A percentile compares a stretch with the other conserved stretches of the same genome.
These are phyloP conservation scores for Pleurotus pulmonarius DNA, from an alignment of 768 basidiomycete genomes.

Conservation along the genomic window DNA sequence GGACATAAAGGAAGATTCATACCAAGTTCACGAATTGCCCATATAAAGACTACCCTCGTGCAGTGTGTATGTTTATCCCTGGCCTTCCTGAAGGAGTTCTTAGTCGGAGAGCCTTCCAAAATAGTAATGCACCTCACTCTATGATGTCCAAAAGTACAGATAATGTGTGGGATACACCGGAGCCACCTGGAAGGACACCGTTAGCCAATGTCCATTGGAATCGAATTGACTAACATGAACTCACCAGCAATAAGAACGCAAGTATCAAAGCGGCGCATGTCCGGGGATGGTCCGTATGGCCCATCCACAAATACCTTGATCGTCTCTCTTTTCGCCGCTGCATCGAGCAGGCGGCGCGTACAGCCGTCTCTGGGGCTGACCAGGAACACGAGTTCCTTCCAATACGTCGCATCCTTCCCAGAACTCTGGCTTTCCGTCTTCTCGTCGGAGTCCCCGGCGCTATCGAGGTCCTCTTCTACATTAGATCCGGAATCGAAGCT, in stretches of 20 bases:
- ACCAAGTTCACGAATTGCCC: constrained; percentile 36
- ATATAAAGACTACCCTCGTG: constrained; percentile 35
- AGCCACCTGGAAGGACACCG: constrained; percentile 23
- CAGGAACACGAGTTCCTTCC: constrained; percentile 7
- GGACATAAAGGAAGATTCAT: no score
- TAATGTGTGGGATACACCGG: constrained; percentile 45
- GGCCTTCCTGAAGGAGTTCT: constrained; percentile 19
- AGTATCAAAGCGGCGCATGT: constrained; percentile 4
- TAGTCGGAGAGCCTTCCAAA: neutral
- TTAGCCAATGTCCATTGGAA: neutral
- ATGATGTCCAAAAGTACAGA: constrained; percentile 41
- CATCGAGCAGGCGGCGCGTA: neutral
- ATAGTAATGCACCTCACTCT: constrained; percentile 24
- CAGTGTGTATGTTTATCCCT: constrained; percentile 20
- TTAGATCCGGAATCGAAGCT: constrained; percentile 21
- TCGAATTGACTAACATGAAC: neutral
- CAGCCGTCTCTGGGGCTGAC: neutral
- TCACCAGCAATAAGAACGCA: constrained; percentile 2
- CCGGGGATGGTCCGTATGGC: neutral
- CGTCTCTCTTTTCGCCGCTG: neutral
- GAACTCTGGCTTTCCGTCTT: neutral
- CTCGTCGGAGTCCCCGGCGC: neutral
- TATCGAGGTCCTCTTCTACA: neutral
- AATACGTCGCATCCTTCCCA: neutral
- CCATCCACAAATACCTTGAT: constrained; percentile 4